Conservation (phyloP, 2,329 filamentous ascomycete species). For the Xylariales sp. region DNA sequence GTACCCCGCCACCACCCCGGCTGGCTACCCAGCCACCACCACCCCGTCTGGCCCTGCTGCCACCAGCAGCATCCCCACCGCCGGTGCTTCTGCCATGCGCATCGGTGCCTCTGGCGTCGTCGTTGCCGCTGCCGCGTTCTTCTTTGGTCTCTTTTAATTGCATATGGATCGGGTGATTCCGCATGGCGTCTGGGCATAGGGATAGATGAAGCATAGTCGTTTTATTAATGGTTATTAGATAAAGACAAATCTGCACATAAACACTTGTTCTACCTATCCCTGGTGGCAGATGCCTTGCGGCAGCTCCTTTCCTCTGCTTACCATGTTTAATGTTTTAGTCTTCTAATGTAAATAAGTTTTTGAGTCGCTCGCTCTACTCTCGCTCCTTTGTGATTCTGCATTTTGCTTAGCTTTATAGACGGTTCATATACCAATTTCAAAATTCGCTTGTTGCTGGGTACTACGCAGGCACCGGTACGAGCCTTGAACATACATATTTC, state of each 20-base stretch:
- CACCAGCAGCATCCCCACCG: constrained; percentile 42
- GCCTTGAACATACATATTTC: constrained; percentile 17
- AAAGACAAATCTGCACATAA: constrained; percentile 13
- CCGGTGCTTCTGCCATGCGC: constrained; percentile 35
- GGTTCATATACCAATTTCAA: neutral
- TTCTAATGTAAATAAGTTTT: constrained; percentile 38
- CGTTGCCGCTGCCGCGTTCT: constrained; percentile 41
- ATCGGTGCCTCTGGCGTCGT: constrained; percentile 41
- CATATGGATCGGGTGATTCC: constrained; percentile 28
- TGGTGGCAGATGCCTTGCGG: constrained; percentile 21
- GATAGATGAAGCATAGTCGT: constrained; percentile 28
- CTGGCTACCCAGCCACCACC: constrained; percentile 19
- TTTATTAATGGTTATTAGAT: constrained; percentile 33
- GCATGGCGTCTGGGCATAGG: constrained; percentile 33
- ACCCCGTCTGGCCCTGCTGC: constrained; percentile 21
- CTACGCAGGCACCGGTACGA: constrained; percentile 1
- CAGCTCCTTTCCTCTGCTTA: neutral
- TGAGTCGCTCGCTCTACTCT: constrained; percentile 28
- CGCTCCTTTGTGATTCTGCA: constrained; percentile 31
- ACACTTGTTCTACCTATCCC: constrained; percentile 22
- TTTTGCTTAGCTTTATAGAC: constrained; percentile 26
- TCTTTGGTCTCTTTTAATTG: constrained; percentile 41
- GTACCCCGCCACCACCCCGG: constrained; percentile 26
- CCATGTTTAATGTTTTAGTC: constrained; percentile 36
- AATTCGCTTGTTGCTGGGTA: neutral